Evolutionary conservation across 108 stramenopile genomes (phyloP), one percentile per base, ranked within the genome.

Genomic region (Cylindrotheca fusiformis): DNA sequence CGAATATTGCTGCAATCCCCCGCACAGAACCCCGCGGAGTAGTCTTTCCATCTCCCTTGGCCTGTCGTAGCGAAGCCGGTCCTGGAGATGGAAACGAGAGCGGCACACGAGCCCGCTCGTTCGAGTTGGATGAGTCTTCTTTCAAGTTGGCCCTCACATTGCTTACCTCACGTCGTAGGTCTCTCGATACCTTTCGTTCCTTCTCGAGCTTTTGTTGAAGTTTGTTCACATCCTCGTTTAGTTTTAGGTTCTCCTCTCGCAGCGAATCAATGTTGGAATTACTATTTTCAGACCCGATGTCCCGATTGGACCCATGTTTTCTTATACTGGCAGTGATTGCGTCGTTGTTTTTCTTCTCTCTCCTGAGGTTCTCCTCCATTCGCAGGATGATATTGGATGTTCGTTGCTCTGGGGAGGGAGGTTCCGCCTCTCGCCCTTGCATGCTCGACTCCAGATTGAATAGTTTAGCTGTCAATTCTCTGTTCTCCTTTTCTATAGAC

Each of bases 281-380:
- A n/a, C n/a, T n/a, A n/a, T n/a, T n/a, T n/a, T n/a, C n/a, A n/a
- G n/a, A n/a, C n/a, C n/a, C n/a, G n/a, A n/a, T n/a, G n/a, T n/a
- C n/a, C n/a, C n/a, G n/a, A n/a, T n/a, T n/a, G n/a, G n/a, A n/a
- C n/a, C n/a, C n/a, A n/a, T 49, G 48, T 65, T 64, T 41, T 6
- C 14, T 41, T 41, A 41, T 41, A 6, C 14, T 41, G 36, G 36
- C 36, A 12, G 45, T 48, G 19, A 28, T 25, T 3, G 18, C 44
- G 33, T 65, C 28, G 27, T 58, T 65, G 17, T 29, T 49, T 33
- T 60, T 19, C 4, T 57, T 27, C 28, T 66, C 65, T 23, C 21
- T 46, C 32, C 66, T 73, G 4, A 73, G 53, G 32, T 73, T 73
- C 32, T 55, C 46, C 36, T 61, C 59, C 4, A 73, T 21, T 23